These are phyloP conservation scores for Pseudevernia furfuracea DNA, from an alignment of 495 filamentous ascomycete species.

Conservation along the genomic window DNA sequence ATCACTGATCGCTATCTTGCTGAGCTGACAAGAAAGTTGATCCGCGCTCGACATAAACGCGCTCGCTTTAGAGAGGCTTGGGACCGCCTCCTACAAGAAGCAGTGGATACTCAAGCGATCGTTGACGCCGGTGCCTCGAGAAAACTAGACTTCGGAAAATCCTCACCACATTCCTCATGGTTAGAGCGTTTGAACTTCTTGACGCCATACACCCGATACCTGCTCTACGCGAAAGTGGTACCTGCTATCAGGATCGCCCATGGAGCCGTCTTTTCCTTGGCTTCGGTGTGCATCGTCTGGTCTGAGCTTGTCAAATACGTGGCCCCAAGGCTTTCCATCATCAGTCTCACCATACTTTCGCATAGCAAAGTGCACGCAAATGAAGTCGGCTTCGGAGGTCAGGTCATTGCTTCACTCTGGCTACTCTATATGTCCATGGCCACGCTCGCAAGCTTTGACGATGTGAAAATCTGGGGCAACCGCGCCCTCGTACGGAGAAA, in stretches of 20 bases:
- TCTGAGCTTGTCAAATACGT: slow-evolving; percentile 79
- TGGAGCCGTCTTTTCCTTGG: slow-evolving; percentile 57
- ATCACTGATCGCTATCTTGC: slow-evolving; percentile 92
- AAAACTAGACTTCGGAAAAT: slow-evolving; percentile 63
- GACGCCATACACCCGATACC: slow-evolving; percentile 80
- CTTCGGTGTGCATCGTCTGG: slow-evolving; percentile 80
- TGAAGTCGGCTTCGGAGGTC: slow-evolving; percentile 72
- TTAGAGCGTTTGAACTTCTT: slow-evolving; percentile 52
- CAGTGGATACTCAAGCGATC: slow-evolving; percentile 68
- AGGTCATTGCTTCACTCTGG: slow-evolving; percentile 78
- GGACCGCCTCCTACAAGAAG: slow-evolving; percentile 67
- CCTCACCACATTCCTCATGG: slow-evolving; percentile 46
- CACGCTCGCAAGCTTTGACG: slow-evolving; percentile 74
- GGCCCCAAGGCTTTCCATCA: slow-evolving; percentile 67
- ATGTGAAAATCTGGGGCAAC: slow-evolving; percentile 92
- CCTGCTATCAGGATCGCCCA: slow-evolving; percentile 56
- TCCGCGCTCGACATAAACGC: slow-evolving; percentile 73
- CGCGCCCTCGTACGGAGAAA: slow-evolving; percentile 82
- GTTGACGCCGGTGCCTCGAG: slow-evolving; percentile 76
- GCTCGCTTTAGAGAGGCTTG: slow-evolving; percentile 77
- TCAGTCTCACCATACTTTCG: slow-evolving; percentile 78
- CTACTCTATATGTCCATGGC: slow-evolving; percentile 87
- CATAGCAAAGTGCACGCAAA: slow-evolving; percentile 57
- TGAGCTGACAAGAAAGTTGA: slow-evolving; percentile 72
- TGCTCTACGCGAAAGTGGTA: slow-evolving; percentile 61